phyloP scores from a whole-genome alignment of 306 rosid species.

The Cicer arietinum region DNA sequence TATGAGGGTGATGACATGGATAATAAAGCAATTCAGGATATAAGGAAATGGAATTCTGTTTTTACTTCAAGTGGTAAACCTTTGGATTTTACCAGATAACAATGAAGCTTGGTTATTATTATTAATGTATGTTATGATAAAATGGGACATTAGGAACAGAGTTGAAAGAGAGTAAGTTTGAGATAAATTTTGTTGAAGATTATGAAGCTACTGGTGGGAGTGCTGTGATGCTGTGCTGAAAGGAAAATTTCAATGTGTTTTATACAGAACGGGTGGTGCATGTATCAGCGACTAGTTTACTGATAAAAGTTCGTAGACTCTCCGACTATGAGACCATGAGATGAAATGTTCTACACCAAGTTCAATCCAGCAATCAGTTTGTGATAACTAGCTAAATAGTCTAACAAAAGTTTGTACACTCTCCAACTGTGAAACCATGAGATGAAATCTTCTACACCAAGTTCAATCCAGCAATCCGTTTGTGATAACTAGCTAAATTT shows the following conservation, averaged over 20 bases:
- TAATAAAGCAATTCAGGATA: constrained; percentile 14
- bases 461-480: background rate
- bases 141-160: constrained; percentile 5
- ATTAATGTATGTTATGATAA: constrained; percentile 10
- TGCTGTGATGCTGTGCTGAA: background rate
- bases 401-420: background rate
- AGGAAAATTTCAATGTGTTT: constrained; percentile 16
- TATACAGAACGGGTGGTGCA: constrained; percentile 10
- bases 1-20: constrained; percentile 31
- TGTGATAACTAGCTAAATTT: background rate
- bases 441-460: background rate
- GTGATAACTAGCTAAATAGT: background rate
- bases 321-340: background rate
- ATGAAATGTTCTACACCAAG: background rate
- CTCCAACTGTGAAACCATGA: background rate
- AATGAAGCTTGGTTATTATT: background rate
- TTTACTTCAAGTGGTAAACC: background rate
- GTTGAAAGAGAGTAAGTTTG: constrained; percentile 15
- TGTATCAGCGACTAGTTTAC: constrained; percentile 21
- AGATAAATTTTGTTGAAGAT: background rate
- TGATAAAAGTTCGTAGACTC: background rate
- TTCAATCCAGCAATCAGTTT: background rate
- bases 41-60: constrained; percentile 9
- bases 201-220: background rate
- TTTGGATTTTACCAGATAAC: constrained; percentile 20